phyloP scores from a whole-genome alignment of 306 rosid genomes.

The Cicer bijugum region DNA sequence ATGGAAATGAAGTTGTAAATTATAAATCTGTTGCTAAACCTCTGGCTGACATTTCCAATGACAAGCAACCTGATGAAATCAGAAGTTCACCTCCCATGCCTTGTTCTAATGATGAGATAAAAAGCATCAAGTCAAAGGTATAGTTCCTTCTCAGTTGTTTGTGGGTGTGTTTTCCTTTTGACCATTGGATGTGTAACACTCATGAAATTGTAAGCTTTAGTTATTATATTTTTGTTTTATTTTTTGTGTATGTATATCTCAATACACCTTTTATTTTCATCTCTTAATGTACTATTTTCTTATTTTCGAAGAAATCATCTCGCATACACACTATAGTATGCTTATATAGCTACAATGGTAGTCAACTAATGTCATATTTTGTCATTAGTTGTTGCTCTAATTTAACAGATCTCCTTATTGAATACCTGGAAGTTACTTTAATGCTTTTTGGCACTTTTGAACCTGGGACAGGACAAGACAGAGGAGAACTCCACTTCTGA shows the following conservation, averaged over 20 bases:
- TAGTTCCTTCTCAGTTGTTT: conserved; percentile 35
- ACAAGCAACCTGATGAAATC: conserved; percentile 43
- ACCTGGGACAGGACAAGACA: conserved; percentile 56
- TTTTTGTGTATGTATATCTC: background rate
- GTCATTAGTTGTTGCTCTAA: conserved; percentile 11
- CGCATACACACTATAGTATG: background rate
- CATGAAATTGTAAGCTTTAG: conserved; percentile 1
- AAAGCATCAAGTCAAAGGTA: conserved; percentile 53
- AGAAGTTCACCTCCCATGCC: conserved; percentile 36
- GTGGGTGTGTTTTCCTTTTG: conserved; percentile 10
- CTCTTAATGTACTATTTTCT: conserved; percentile 7
- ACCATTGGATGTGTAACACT: background rate
- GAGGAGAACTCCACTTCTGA: conserved; percentile 41
- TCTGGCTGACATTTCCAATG: conserved; percentile 25
- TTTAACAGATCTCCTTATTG: conserved; percentile 17
- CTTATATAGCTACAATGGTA: background rate
- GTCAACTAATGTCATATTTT: conserved; percentile 7
- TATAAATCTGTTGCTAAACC: conserved; percentile 36
- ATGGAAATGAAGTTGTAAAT: conserved; percentile 35
- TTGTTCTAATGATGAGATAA: conserved; percentile 37
- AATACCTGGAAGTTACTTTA: conserved; percentile 14
- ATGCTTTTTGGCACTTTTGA: conserved; percentile 35
- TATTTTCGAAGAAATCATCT: conserved; percentile 24
- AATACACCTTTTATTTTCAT: background rate
- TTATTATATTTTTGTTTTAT: conserved; percentile 3